phyloP scores from a whole-genome alignment of 2,329 filamentous ascomycete genomes.

The Ceratocystis ficicola region DNA sequence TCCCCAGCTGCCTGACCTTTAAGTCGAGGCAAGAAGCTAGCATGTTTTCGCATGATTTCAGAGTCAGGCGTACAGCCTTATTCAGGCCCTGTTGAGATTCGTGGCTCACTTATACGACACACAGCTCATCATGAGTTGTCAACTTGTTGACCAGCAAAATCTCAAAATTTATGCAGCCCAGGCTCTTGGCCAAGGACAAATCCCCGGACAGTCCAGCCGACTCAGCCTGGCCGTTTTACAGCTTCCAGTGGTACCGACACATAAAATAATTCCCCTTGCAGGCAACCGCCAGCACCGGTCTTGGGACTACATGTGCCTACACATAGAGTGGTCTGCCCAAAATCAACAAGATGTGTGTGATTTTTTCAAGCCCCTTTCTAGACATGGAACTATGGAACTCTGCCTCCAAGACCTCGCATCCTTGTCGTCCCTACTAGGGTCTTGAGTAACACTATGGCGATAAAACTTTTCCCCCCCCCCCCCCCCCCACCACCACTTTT shows the following conservation, averaged over 20 bases:
- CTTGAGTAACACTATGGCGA: conserved; percentile 3
- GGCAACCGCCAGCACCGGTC: not conserved
- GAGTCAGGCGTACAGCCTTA: not conserved
- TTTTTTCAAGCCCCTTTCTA: not conserved
- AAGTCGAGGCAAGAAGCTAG: not conserved
- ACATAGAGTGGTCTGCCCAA: not conserved
- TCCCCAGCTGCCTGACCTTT: not conserved
- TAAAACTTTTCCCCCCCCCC: conserved; percentile 19
- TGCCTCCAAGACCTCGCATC: conserved; percentile 1
- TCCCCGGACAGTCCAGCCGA: not conserved
- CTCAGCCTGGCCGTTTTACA: conserved; percentile 1
- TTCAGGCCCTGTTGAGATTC: not conserved
- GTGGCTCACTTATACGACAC: conserved; percentile 9
- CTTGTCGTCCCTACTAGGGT: not conserved
- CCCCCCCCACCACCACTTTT: not conserved
- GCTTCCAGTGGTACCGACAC: not conserved
- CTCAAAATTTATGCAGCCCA: not conserved
- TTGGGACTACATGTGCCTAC: too few species aligned
- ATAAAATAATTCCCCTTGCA: not conserved
- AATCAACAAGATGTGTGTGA: not conserved
- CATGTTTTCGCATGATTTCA: not conserved
- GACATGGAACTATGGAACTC: not conserved
- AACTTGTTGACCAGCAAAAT: not conserved
- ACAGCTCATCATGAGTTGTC: conserved; percentile 10
- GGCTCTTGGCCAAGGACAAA: not conserved